These are phyloP conservation scores for Lactarius vividus DNA, from an alignment of 768 basidiomycete species.

Conservation along the genomic window DNA sequence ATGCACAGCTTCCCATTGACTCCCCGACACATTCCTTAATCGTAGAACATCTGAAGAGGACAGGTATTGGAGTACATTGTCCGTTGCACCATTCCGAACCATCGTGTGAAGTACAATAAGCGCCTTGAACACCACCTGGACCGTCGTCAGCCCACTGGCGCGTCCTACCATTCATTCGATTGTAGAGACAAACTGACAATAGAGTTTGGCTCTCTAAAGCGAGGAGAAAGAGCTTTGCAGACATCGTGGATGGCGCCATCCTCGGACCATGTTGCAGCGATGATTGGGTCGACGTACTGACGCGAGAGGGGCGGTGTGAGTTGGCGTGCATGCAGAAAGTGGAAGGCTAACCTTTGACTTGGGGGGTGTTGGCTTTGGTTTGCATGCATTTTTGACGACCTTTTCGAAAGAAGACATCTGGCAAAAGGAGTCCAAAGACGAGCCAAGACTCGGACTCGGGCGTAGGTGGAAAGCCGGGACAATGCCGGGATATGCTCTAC, in stretches of 20 bases:
- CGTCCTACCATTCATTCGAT: neutral
- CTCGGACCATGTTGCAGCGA: constrained; percentile 96
- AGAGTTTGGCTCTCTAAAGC: constrained; percentile 90
- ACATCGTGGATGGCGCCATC: constrained; percentile 93
- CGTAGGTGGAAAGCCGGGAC: neutral
- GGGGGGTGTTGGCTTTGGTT: constrained; percentile 93
- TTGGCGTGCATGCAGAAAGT: neutral
- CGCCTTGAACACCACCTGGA: constrained; percentile 95
- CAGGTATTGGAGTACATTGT: constrained; percentile 84
- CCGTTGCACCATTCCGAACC: constrained; percentile 95
- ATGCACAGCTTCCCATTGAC: constrained; percentile 80
- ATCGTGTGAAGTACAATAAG: constrained; percentile 93
- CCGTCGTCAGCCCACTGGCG: constrained; percentile 8
- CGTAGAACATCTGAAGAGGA: constrained; percentile 79
- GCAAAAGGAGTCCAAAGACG: neutral
- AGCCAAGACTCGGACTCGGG: neutral
- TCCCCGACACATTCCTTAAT: constrained; percentile 74
- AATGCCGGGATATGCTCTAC: neutral
- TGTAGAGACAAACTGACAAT: constrained; percentile 55
- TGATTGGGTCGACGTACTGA: constrained; percentile 95
- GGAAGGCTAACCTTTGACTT: constrained; percentile 80
- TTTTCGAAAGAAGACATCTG: constrained; percentile 81
- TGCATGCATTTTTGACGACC: constrained; percentile 94
- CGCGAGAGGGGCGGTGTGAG: neutral
- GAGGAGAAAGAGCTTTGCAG: constrained; percentile 79